phyloP scores from a whole-genome alignment of 2,329 filamentous ascomycete genomes.

The Coniochaeta pulveracea region DNA sequence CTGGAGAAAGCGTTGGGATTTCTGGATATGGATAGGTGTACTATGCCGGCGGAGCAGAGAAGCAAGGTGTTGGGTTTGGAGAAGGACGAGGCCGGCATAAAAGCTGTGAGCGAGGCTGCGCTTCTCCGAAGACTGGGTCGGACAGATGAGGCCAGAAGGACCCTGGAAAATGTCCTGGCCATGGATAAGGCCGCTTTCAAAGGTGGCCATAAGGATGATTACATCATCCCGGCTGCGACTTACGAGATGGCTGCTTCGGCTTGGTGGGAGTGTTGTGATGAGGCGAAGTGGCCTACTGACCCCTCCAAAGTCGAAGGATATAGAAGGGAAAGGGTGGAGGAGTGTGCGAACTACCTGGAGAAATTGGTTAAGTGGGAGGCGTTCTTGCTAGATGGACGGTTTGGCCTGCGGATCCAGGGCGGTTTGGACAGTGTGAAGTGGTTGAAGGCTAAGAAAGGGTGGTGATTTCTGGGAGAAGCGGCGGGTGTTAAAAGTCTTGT shows the following conservation, averaged over 20 bases:
- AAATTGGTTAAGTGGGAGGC: constrained; percentile 59
- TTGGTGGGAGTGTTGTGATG: constrained; percentile 56
- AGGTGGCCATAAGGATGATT: constrained; percentile 55
- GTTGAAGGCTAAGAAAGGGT: constrained; percentile 20
- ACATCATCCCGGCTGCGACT: constrained; percentile 60
- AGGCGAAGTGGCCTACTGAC: constrained; percentile 16
- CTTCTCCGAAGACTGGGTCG: constrained; percentile 52
- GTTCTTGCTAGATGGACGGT: constrained; percentile 62
- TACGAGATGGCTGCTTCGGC: constrained; percentile 79
- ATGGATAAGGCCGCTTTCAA: constrained; percentile 54
- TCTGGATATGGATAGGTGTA: constrained; percentile 56
- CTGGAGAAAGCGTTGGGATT: constrained; percentile 50
- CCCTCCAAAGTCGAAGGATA: constrained; percentile 19
- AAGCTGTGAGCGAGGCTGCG: constrained; percentile 54
- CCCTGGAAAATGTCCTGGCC: constrained; percentile 54
- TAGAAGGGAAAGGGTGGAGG: constrained; percentile 37
- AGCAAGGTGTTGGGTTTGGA: constrained; percentile 35
- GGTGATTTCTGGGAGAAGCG: constrained; percentile 11
- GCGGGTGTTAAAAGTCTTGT: too few species aligned
- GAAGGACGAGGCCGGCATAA: constrained; percentile 51
- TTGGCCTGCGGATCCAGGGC: constrained; percentile 63
- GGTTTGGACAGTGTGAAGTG: constrained; percentile 54
- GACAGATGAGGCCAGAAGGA: constrained; percentile 50
- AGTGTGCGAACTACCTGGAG: constrained; percentile 54
- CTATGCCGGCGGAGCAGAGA: constrained; percentile 27